Evolutionary conservation across 2,329 filamentous ascomycete genomes (phyloP).

Genomic region (Xylariales sp.): DNA sequence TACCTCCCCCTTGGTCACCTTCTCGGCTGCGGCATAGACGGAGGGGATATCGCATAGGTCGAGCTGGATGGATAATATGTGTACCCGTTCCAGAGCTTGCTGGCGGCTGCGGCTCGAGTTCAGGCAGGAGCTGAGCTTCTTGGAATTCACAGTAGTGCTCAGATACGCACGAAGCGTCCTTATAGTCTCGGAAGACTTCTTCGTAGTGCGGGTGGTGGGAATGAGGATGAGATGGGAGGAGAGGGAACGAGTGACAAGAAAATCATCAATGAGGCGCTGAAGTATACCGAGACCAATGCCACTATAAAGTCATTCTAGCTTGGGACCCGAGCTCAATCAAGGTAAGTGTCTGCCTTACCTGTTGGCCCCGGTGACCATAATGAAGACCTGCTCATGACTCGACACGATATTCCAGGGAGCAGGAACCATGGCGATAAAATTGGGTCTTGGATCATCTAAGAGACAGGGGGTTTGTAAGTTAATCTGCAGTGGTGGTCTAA

Average conservation of each 20-base stretch:
- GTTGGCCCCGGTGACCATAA: constrained; percentile 27
- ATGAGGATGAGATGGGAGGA: constrained; percentile 72
- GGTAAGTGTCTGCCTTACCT: constrained; percentile 19
- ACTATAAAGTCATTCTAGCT: constrained; percentile 39
- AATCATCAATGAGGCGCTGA: constrained; percentile 84
- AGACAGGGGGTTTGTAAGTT: too few species aligned
- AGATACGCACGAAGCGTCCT: constrained; percentile 60
- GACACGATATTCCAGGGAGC: constrained; percentile 24
- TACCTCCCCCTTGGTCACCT: constrained; percentile 39
- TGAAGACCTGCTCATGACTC: constrained; percentile 25
- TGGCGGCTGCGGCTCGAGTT: constrained; percentile 34
- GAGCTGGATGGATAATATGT: constrained; percentile 54
- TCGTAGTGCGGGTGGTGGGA: constrained; percentile 72
- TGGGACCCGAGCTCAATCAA: not conserved
- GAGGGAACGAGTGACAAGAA: constrained; percentile 64
- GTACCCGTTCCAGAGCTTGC: constrained; percentile 45
- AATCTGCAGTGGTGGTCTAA: too few species aligned
- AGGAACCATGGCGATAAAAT: too few species aligned
- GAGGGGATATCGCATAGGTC: constrained; percentile 56
- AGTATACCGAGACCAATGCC: constrained; percentile 83
- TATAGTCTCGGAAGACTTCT: constrained; percentile 73
- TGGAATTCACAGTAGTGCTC: constrained; percentile 37
- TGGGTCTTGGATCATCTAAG: too few species aligned
- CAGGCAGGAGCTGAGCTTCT: constrained; percentile 30
- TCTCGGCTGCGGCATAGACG: constrained; percentile 44